Conservation (phyloP, 2,329 filamentous ascomycete genomes). For the Aspergillus arachidicola region DNA sequence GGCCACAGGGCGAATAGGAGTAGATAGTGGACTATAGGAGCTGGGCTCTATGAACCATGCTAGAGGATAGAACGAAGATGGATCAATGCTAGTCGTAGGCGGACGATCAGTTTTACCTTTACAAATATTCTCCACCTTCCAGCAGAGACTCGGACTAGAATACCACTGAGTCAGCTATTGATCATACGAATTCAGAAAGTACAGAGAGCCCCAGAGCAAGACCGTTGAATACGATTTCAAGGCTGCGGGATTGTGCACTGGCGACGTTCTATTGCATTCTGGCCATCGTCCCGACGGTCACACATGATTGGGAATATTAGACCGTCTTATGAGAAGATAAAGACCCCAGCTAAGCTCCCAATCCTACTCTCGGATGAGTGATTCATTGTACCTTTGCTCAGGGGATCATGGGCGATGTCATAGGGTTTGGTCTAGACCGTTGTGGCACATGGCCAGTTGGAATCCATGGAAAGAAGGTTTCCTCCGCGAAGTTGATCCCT, state of each 20-base stretch:
- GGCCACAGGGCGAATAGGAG: too few relatives aligned
- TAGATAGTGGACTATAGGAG: too few relatives aligned
- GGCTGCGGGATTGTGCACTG: not conserved
- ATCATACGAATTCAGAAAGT: not conserved
- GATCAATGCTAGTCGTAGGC: too few relatives aligned
- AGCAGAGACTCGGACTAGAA: too few relatives aligned
- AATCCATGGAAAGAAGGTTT: not conserved
- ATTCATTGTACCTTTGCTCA: not conserved
- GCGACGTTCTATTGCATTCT: not conserved
- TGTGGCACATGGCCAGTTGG: not conserved
- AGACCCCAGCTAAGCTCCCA: too few relatives aligned
- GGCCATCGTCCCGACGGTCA: not conserved
- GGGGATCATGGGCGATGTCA: not conserved
- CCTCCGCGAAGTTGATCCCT: not conserved
- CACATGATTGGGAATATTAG: not conserved
- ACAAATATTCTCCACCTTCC: too few relatives aligned
- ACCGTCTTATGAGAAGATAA: not conserved
- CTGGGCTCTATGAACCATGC: too few relatives aligned
- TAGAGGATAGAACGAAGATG: too few relatives aligned
- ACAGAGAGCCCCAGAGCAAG: not conserved
- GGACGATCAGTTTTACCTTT: too few relatives aligned
- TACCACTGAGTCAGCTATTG: not conserved
- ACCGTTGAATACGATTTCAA: not conserved
- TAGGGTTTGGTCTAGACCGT: not conserved
- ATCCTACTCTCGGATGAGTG: too few relatives aligned